Conservation (phyloP, 2,329 filamentous ascomycete species). For the Helotiales sp. region DNA sequence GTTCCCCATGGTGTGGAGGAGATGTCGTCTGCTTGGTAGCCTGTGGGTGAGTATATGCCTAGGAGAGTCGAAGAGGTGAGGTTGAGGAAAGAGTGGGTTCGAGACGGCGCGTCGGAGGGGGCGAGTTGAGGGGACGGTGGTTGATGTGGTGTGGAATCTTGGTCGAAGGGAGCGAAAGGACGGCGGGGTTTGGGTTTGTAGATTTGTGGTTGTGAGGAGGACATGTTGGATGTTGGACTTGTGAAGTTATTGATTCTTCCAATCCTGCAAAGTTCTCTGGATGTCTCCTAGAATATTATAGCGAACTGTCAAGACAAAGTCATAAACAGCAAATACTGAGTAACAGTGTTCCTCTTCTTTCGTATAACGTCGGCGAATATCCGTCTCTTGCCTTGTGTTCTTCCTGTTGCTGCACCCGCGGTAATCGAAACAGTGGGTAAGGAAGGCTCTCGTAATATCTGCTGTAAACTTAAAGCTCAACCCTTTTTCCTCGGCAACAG, state of each 20-base stretch:
- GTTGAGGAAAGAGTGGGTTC: constrained; percentile 81
- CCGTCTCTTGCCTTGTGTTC: constrained; percentile 2
- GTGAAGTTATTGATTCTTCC: neutral
- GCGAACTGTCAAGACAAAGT: neutral
- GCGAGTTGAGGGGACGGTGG: constrained; percentile 61
- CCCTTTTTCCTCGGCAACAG: neutral
- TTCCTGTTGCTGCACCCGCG: neutral
- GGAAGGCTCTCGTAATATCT: neutral
- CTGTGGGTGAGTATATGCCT: constrained; percentile 82
- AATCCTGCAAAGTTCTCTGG: neutral
- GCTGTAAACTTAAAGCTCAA: neutral
- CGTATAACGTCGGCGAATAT: neutral
- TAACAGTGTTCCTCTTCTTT: no score
- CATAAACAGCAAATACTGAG: neutral
- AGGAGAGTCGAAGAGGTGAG: constrained; percentile 87
- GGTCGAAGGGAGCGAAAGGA: constrained; percentile 72
- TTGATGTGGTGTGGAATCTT: constrained; percentile 55
- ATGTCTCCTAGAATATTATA: neutral
- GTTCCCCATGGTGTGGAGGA: constrained; percentile 77
- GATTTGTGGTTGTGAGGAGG: constrained; percentile 52
- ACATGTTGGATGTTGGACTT: constrained; percentile 7
- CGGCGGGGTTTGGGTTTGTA: constrained; percentile 74
- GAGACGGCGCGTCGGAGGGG: constrained; percentile 61
- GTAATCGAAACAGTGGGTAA: neutral
- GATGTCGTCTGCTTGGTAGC: constrained; percentile 55